Evolutionary conservation across 768 basidiomycete genomes (phyloP).

Genomic region (Kwoniella europaea): DNA sequence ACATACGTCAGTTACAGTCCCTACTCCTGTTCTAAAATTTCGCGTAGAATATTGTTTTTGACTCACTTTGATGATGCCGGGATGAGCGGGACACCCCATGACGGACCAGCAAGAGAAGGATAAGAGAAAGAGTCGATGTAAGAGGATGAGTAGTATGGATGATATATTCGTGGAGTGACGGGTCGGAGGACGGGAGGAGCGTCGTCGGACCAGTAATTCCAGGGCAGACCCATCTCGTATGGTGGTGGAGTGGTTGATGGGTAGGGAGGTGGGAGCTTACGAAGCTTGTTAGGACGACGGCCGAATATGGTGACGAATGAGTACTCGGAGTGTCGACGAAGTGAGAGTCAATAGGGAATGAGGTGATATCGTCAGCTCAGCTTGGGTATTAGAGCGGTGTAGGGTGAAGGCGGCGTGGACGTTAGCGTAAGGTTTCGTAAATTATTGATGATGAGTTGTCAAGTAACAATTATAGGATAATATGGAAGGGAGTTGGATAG

Average conservation of each 20-base stretch:
- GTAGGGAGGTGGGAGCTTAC: conserved; percentile 6
- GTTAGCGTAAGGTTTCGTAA: no score
- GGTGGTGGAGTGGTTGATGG: neutral
- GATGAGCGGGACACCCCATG: conserved; percentile 25
- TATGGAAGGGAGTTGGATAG: neutral
- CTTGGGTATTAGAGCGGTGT: no score
- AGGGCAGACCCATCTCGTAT: conserved; percentile 1
- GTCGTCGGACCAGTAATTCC: neutral
- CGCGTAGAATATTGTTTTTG: no score
- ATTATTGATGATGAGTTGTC: neutral
- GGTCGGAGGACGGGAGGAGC: neutral
- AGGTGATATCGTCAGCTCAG: conserved; percentile 4
- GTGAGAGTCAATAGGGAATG: conserved; percentile 1
- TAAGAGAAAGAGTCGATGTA: neutral
- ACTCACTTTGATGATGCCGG: conserved; percentile 24
- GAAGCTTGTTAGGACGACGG: conserved; percentile 12
- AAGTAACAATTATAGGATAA: neutral
- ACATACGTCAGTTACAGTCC: conserved; percentile 14
- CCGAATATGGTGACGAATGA: conserved; percentile 2
- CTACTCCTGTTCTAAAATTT: neutral
- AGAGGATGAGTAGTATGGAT: conserved; percentile 4
- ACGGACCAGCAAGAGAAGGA: neutral
- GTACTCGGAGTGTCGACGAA: neutral
- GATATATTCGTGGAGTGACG: neutral
- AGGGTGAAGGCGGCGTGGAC: no score